These are phyloP conservation scores for Dryas alaskensis DNA, from an alignment of 306 rosid species.

Conservation along the genomic window DNA sequence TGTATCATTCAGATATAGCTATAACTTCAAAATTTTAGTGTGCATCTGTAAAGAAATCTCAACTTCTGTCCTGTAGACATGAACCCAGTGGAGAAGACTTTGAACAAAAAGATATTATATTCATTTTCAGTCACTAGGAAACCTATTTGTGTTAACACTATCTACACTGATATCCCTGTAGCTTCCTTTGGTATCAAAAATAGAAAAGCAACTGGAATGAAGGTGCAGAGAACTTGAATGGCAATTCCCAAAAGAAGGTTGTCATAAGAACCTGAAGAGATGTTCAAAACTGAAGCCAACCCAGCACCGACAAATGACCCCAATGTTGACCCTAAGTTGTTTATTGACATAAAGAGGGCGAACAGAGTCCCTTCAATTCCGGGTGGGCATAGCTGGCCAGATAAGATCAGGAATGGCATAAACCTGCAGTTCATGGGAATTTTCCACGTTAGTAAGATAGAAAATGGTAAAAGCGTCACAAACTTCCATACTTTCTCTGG, in stretches of 20 bases:
- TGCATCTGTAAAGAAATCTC: slow-evolving; percentile 28
- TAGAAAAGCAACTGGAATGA: slow-evolving; percentile 67
- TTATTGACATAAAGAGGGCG: slow-evolving; percentile 89
- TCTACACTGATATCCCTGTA: slow-evolving; percentile 62
- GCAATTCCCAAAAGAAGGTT: slow-evolving; percentile 59
- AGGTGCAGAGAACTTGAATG: slow-evolving; percentile 60
- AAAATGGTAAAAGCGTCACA: not conserved
- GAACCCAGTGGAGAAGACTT: not conserved
- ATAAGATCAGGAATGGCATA: slow-evolving; percentile 83
- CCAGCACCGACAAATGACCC: slow-evolving; percentile 76
- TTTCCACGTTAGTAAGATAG: not conserved
- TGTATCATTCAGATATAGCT: slow-evolving; percentile 3
- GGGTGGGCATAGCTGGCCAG: slow-evolving; percentile 86
- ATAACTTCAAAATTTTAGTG: slow-evolving; percentile 15
- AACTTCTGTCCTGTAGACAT: slow-evolving; percentile 3
- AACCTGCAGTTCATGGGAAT: slow-evolving; percentile 53
- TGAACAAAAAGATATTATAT: not conserved
- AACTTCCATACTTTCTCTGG: slow-evolving; percentile 5
- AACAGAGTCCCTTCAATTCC: slow-evolving; percentile 90
- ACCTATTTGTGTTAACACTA: slow-evolving; percentile 6
- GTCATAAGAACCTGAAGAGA: slow-evolving; percentile 77
- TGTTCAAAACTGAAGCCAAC: slow-evolving; percentile 64
- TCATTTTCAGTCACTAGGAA: not conserved
- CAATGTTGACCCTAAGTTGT: slow-evolving; percentile 66
- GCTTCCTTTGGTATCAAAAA: slow-evolving; percentile 87